Evolutionary conservation across 140 eudicot species (phyloP), one percentile per base, ranked within the genome.

Genomic region (Senecio squalidus): DNA sequence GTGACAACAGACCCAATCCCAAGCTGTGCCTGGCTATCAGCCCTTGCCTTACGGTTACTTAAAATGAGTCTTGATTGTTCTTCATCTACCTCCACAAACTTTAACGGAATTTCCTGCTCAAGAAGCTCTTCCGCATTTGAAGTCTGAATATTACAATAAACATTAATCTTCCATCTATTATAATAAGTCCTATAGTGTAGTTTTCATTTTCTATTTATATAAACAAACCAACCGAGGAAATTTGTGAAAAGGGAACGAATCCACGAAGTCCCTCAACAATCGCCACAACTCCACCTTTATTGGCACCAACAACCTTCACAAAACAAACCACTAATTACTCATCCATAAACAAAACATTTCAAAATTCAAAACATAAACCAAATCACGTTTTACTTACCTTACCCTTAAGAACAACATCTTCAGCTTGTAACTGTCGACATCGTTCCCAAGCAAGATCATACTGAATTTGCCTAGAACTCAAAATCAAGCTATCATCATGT

Each of bases 381-480:
- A n/a, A n/a, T 22, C 34, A 39, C 28, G 18, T 64, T 0, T 16
- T 54, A 29, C 91, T 25, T 58, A 85, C 97, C 84, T 78, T 83
- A 22, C 94, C 98, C 69, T 76, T 91, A 31, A 91, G 68, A 43
- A 79, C 80, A 47, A 81, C 84, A 74, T 91, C 98, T 67, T 91
- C 98, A 46, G 94, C 82, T 76, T 83, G 98, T 66, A 91, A 87
- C 68, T 86, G 96, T 21, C 98, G 73, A 40, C 98, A 91, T 6
- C 98, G 76, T 53, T 91, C 98, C 98, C 98, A 91, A 2, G 98
- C 98, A 22, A 91, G 75, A 55, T 81, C 88, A 59, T 81, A 81
- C 55, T 91, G 98, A 53, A 64, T 69, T 18, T 80, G 70, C 53
- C 94, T 82, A 40, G 78, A 60, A 76, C 98, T 91, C 80, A 91